Evolutionary conservation across 2,329 filamentous ascomycete genomes (phyloP), one percentile per base, ranked within the genome.

Genomic region (Fusarium sp.): DNA sequence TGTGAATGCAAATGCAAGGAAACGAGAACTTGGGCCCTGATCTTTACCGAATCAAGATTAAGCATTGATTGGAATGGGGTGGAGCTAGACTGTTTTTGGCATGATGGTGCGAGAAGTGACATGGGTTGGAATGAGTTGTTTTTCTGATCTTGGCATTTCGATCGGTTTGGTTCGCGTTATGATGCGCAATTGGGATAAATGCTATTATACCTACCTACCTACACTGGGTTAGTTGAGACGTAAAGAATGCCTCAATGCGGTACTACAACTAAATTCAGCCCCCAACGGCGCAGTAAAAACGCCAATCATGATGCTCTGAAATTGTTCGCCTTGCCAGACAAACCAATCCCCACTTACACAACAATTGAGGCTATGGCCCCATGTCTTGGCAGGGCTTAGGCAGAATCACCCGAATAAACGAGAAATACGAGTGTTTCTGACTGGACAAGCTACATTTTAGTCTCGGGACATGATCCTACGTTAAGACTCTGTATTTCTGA

Each of bases 401-500:
- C 41, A 52, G 35, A 38, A 49, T 48, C 26, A n/a, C 11, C 21
- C 31, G 11, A 28, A 31, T 39, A 53, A 64, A 13, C 68, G 68
- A 71, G 43, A 13, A 71, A 69, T 71, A 69, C 68, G 68, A 16
- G 13, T 15, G 11, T 11, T 20, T 38, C 18, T 44, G 21, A 55
- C 16, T 65, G 60, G 49, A 26, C 18, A 16, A 16, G 23, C 13
- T 15, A 35, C 26, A 18, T 4, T 24, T 28, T 68, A 68, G 67
- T 57, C 68, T 70, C 68, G 68, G 38, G 15, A 65, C 47, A 70
- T 70, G 67, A 68, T 70, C 18, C 67, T 47, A 28, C 18, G 23
- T 49, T 52, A 3, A 41, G 52, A 33, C 6, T 6, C 5, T 37
- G 29, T n/a, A 26, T 3, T 44, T 8, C 20, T 28, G 16, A 13